phyloP scores from a whole-genome alignment of 2,329 filamentous ascomycete species.

The Ceratocystis harringtonii region DNA sequence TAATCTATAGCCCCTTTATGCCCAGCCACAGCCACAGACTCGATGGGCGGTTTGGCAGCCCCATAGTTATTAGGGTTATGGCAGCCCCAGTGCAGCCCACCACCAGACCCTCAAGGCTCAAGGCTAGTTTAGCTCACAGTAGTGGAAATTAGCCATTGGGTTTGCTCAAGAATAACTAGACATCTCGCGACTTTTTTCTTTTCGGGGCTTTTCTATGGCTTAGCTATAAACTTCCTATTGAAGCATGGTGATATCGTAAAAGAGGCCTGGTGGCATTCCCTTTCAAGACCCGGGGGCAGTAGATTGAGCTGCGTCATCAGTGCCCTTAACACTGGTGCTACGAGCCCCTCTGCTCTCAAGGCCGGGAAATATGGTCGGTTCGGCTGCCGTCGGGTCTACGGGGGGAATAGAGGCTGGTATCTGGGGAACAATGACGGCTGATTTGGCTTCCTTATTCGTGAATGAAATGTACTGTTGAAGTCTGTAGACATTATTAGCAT shows the following conservation, averaged over 20 bases:
- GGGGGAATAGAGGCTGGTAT: background rate
- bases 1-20: background rate
- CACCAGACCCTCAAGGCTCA: no score
- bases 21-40: background rate
- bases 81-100: background rate
- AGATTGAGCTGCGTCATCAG: background rate
- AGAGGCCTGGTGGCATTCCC: background rate
- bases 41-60: background rate
- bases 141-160: no score
- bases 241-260: background rate
- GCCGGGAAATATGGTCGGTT: slow-evolving; percentile 59
- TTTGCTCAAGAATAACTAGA: no score
- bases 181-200: no score
- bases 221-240: background rate
- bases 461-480: slow-evolving; percentile 17
- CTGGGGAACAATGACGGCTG: background rate
- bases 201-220: background rate
- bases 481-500: slow-evolving; percentile 2
- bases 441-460: slow-evolving; percentile 7
- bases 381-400: slow-evolving; percentile 21
- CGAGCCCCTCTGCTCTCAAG: slow-evolving; percentile 41
- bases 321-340: slow-evolving; percentile 26
- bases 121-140: no score
- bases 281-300: background rate
- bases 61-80: background rate